phyloP scores from a whole-genome alignment of 2,329 filamentous ascomycete genomes.

The Colletotrichum noveboracense region DNA sequence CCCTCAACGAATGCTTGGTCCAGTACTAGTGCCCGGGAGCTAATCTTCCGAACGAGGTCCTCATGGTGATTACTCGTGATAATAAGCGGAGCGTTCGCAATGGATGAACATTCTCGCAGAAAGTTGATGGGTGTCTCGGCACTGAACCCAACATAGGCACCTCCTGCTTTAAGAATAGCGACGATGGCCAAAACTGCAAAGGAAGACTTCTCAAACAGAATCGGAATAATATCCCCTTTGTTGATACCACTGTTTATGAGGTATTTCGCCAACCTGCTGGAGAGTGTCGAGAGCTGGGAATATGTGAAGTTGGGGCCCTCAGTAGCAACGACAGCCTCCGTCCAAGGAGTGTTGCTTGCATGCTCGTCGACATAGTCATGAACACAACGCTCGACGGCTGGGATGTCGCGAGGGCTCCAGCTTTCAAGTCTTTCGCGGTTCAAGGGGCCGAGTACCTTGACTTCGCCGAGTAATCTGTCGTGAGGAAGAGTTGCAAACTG shows the following conservation, averaged over 20 bases:
- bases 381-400: neutral
- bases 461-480: neutral
- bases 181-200: conserved; percentile 73
- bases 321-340: neutral
- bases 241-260: conserved; percentile 56
- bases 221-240: conserved; percentile 62
- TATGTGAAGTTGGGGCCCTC: conserved; percentile 38
- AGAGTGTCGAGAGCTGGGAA: conserved; percentile 39
- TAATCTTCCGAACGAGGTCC: neutral
- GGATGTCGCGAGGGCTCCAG: neutral
- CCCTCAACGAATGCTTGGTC: conserved; percentile 39
- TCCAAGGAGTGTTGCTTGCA: neutral
- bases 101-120: neutral
- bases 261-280: conserved; percentile 41
- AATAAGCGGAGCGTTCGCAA: neutral
- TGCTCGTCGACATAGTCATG: conserved; percentile 1
- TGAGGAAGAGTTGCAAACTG: neutral
- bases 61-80: neutral
- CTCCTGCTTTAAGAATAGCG: conserved; percentile 67
- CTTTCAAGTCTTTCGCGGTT: neutral
- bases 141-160: conserved; percentile 33
- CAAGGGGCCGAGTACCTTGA: neutral
- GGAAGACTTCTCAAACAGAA: conserved; percentile 72
- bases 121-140: neutral
- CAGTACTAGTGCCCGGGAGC: neutral